Conservation (phyloP, 2,329 filamentous ascomycete genomes). For the Pyricularia sp. region DNA sequence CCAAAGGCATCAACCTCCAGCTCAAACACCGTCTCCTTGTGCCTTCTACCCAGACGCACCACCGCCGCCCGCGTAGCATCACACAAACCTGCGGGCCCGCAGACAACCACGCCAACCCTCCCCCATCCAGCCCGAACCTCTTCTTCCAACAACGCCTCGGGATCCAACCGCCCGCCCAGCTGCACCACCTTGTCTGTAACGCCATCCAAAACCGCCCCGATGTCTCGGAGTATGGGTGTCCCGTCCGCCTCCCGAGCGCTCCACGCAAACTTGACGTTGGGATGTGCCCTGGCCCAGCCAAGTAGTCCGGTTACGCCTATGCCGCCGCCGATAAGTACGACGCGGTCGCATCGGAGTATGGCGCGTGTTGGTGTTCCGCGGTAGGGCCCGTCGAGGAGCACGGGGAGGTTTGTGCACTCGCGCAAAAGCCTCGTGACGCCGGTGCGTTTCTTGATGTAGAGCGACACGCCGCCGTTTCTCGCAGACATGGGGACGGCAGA, state of each 20-base stretch:
- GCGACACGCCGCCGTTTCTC: slow-evolving; percentile 19
- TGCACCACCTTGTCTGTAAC: slow-evolving; percentile 16
- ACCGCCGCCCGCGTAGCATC: slow-evolving; percentile 28
- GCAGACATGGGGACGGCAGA: neutral
- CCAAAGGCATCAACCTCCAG: slow-evolving; percentile 13
- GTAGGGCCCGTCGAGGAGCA: slow-evolving; percentile 31
- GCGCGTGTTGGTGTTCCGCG: slow-evolving; percentile 12
- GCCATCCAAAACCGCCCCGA: slow-evolving; percentile 11
- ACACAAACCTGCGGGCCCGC: slow-evolving; percentile 28
- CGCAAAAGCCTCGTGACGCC: slow-evolving; percentile 25
- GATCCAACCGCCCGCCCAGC: slow-evolving; percentile 23
- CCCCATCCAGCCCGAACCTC: slow-evolving; percentile 19
- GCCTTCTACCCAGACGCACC: slow-evolving; percentile 1
- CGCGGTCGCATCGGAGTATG: slow-evolving; percentile 21
- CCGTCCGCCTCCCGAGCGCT: slow-evolving; percentile 18
- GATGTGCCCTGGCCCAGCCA: slow-evolving; percentile 21
- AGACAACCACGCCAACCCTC: slow-evolving; percentile 27
- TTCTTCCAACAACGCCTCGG: slow-evolving; percentile 18
- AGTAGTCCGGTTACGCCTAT: slow-evolving; percentile 37
- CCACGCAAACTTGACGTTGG: slow-evolving; percentile 27
- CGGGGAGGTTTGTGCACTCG: slow-evolving; percentile 16
- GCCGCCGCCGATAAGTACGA: slow-evolving; percentile 35
- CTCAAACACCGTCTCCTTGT: slow-evolving; percentile 7
- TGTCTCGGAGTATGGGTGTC: slow-evolving; percentile 15
- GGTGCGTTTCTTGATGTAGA: slow-evolving; percentile 24